Percentiles rank a stretch among this genome's conserved stretches.
These are phyloP conservation scores for Closterium sp. DNA, from an alignment of 139 green algal species.

Conservation along the genomic window DNA sequence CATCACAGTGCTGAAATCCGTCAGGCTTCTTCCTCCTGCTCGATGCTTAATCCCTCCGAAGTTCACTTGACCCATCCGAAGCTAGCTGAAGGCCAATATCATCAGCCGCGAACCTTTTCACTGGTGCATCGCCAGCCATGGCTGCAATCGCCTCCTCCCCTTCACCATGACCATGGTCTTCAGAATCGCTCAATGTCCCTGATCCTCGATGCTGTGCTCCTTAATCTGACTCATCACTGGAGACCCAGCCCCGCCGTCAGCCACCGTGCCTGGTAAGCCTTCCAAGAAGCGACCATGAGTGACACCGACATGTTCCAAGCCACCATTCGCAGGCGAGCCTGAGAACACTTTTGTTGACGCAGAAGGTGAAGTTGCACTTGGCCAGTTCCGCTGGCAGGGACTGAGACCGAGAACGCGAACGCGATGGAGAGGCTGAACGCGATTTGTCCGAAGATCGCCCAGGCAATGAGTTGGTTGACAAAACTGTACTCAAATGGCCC, in stretches of 20 bases:
- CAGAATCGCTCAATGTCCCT: neutral
- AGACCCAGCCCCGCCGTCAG: neutral
- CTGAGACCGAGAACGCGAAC: slow-evolving; percentile 12
- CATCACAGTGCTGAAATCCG: slow-evolving; percentile 6
- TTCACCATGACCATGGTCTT: neutral
- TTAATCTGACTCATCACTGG: slow-evolving; percentile 27
- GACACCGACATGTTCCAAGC: neutral
- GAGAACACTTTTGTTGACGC: neutral
- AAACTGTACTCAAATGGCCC: slow-evolving; percentile 2
- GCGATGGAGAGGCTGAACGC: slow-evolving; percentile 9
- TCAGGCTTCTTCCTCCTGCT: slow-evolving; percentile 15
- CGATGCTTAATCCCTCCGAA: neutral
- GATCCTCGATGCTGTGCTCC: neutral
- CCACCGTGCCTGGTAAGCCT: neutral
- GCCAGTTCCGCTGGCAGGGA: neutral
- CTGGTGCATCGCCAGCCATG: neutral
- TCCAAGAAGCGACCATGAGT: slow-evolving; percentile 25
- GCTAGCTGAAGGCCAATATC: neutral
- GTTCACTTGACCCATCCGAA: neutral
- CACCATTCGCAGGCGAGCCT: neutral
- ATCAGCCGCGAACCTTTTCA: neutral
- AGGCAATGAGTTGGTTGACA: neutral
- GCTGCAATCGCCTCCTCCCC: neutral
- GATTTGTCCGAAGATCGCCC: neutral
- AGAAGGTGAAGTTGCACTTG: neutral